phyloP scores from a whole-genome alignment of 208 protist genomes.

The Paratrypanosoma confusum region DNA sequence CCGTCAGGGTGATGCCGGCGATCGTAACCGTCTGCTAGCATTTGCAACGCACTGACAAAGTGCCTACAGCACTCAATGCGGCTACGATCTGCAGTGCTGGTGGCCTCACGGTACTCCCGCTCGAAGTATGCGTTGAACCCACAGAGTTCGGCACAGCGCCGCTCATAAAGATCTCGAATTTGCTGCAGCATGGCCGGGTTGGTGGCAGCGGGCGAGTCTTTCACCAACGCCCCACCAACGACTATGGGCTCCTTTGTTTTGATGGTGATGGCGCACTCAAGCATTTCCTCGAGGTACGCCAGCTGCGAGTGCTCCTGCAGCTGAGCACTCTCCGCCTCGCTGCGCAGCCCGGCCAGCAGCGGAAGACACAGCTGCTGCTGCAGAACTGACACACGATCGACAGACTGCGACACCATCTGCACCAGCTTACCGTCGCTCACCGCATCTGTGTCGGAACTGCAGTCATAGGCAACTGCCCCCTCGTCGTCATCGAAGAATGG shows the following conservation, averaged over 20 bases:
- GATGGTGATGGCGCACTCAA: background rate
- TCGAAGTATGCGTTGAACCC: too few species aligned
- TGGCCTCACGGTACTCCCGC: too few species aligned
- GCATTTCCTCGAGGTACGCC: background rate
- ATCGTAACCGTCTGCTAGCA: too few species aligned
- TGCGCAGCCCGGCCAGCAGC: background rate
- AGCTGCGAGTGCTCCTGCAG: background rate
- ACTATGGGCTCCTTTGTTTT: background rate
- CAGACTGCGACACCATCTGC: background rate
- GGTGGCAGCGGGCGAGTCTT: background rate
- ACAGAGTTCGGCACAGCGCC: too few species aligned
- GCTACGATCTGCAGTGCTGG: too few species aligned
- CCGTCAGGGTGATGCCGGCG: too few species aligned
- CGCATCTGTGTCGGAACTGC: too few species aligned
- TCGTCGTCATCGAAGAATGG: background rate
- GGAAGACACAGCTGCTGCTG: background rate
- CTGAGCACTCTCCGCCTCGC: background rate
- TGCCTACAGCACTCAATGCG: too few species aligned
- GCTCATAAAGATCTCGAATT: conserved; percentile 1
- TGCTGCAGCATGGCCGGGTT: background rate
- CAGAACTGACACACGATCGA: background rate
- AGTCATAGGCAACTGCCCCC: background rate
- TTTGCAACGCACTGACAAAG: too few species aligned
- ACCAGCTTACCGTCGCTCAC: too few species aligned
- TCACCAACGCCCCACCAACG: background rate